A percentile compares a stretch with the other conserved stretches of the same genome.
These are phyloP conservation scores for Scytalidium lignicola DNA, from an alignment of 2,329 filamentous ascomycete species.

Conservation along the genomic window DNA sequence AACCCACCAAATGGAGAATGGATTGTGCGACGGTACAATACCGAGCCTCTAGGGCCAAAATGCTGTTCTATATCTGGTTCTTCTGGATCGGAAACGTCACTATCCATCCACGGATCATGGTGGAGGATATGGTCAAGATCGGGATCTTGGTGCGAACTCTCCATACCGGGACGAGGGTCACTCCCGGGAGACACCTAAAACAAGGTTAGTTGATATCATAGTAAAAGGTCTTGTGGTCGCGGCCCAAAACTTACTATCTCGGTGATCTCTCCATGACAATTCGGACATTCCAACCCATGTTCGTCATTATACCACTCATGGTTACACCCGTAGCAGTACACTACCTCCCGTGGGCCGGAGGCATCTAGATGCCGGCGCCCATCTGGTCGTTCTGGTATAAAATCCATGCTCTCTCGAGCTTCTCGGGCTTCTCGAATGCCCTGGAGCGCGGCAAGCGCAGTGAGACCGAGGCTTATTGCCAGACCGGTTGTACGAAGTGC, in stretches of 20 bases:
- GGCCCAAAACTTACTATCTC: slow-evolving; percentile 66
- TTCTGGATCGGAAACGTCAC: slow-evolving; percentile 50
- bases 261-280: slow-evolving; percentile 72
- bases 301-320: slow-evolving; percentile 77
- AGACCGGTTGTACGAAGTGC: slow-evolving; percentile 48
- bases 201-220: slow-evolving; percentile 22
- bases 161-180: slow-evolving; percentile 52
- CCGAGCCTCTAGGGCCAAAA: slow-evolving; percentile 22
- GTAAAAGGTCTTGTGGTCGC: slow-evolving; percentile 5
- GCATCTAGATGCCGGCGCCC: slow-evolving; percentile 42
- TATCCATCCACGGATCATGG: slow-evolving; percentile 25
- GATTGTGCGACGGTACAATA: slow-evolving; percentile 23
- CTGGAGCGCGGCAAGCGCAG: slow-evolving; percentile 51
- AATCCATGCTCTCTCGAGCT: slow-evolving; percentile 18
- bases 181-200: slow-evolving; percentile 48
- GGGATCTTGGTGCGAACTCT: slow-evolving; percentile 12
- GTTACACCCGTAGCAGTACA: slow-evolving; percentile 79
- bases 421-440: slow-evolving; percentile 35
- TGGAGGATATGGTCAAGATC: slow-evolving; percentile 14
- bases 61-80: slow-evolving; percentile 53
- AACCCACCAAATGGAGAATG: slow-evolving; percentile 6
- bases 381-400: slow-evolving; percentile 6
- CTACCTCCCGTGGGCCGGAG: slow-evolving; percentile 57
- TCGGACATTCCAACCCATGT: slow-evolving; percentile 65
- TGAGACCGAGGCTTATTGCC: slow-evolving; percentile 53